Percentiles rank a stretch among this genome's conserved stretches.
These are phyloP conservation scores for Talaromyces verruculosus DNA, from an alignment of 2,329 filamentous ascomycete species.

Conservation along the genomic window DNA sequence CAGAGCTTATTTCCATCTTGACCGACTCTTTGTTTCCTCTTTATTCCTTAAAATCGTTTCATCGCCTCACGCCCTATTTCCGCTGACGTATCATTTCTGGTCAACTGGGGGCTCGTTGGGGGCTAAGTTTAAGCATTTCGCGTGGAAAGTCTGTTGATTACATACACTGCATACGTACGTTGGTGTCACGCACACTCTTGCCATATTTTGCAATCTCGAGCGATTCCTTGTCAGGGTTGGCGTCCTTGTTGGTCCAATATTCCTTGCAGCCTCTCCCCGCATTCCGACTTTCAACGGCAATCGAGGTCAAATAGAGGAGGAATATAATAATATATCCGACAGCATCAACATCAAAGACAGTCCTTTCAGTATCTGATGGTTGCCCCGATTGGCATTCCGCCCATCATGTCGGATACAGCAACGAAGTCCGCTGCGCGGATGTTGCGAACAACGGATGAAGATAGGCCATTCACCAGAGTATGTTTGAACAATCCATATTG, in stretches of 20 bases:
- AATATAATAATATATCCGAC: background rate
- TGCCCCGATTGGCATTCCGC: background rate
- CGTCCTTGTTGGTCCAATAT: background rate
- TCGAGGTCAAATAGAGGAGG: background rate
- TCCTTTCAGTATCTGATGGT: background rate
- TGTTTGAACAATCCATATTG: constrained; percentile 33
- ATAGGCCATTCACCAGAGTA: constrained; percentile 90
- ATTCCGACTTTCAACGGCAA: background rate
- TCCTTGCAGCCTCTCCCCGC: no score
- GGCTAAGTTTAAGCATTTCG: background rate
- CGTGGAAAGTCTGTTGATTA: background rate
- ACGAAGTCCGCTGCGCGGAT: constrained; percentile 95
- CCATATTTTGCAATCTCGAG: background rate
- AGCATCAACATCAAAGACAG: background rate
- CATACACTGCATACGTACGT: background rate
- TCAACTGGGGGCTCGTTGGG: background rate
- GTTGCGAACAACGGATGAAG: constrained; percentile 96
- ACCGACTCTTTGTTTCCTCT: background rate
- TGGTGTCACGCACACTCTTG: constrained; percentile 1
- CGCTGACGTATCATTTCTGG: background rate
- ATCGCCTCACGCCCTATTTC: background rate
- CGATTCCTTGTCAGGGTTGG: background rate
- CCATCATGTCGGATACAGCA: constrained; percentile 63
- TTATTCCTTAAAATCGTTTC: background rate
- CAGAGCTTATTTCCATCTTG: background rate